Evolutionary conservation across 2,329 filamentous ascomycete species (phyloP), one percentile per base, ranked within the genome.

Genomic region (Aspergillus sp.): DNA sequence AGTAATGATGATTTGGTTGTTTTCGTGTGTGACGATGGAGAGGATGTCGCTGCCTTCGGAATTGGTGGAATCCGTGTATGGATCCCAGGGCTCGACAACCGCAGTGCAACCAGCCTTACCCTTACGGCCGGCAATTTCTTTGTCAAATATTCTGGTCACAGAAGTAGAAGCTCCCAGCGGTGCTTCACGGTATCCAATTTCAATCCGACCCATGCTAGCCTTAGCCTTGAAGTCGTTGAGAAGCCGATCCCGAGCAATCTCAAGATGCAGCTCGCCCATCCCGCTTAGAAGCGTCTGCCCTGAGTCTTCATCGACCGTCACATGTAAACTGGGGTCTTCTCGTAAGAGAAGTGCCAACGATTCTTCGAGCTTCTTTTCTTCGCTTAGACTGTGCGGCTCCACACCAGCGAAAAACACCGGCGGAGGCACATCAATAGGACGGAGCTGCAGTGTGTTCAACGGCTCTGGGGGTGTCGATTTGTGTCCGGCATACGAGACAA

Each of bases 391-490:
- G 56, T 89, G 72, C 15, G 83, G 88, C 54, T 97, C 91, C 23
- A 97, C 84, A 51, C 90, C 88, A n/a, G 94, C 85, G 66, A 97
- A 98, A 62, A 96, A 95, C 0, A 98, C 93, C 0, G 93, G 90
- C 0, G 93, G 90, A 0, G 93, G 91, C 0, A 96, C 88, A 50
- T 87, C 81, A 23, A 95, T 93, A 0, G 93, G 89, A 13, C 89
- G 82, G 32, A 98, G 80, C 61, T 95, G 90, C 13, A 97, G 73
- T 13, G 79, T 83, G 44, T 84, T 82, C 43, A 95, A 72, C 1
- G 82, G 78, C 13, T 83, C 78, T 15, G 86, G 82, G 1, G 88
- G 83, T 0, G 80, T 78, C 5, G 79, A 79, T 62, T 81, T 82
- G 39, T 77, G 73, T 5, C 80, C 81, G 20, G 80, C 75, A 57